Base-by-base conservation (phyloP, 106 monocot genomes). In the Chionographis japonica region DNA sequence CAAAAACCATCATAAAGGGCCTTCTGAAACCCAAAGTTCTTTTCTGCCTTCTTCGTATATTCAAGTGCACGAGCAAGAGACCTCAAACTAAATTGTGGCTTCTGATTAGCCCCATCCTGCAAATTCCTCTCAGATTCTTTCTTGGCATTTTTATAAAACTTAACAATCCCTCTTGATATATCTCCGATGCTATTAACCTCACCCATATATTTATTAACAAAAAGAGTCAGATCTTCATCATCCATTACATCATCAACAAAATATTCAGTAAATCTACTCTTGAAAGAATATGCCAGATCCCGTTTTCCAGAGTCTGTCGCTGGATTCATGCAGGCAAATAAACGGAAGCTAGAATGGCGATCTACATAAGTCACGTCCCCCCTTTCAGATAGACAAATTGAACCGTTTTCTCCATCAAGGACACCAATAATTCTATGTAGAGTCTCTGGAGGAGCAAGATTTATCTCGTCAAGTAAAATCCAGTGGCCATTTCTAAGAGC, bases 241-340 rank as follows among this genome's bases (percentile, higher is more conserved):
- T 92, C 89, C 67, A 92, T 68, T 16, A 97, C 71, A 83, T 97
- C 97, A 74, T 97, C 97, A 19, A 97, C 87, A 87, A 87, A 97
- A 78, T 80, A 87, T 57, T 97, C 97, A 54, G 85, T 92, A 71
- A 97, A 92, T 58, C 92, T 71, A 71, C 80, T 92, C 64, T 86
- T 75, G 41, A 97, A 85, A 35, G 80, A 75, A 68, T 70, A 79
- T 52, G 97, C 89, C 46, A 97, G 77, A 50, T 97, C 97, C n/a
- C 85, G 65, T 64, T 97, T 97, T 37, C 97, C 97, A 67, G 89
- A 84, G 79, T 97, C 97, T 39, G 89, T 92, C 60, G 92, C 97
- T 53, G 97, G 97, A 85, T 97, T 97, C 97, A 97, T 97, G 75
- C 97, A 97, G 16, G 87, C 86, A 83, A 97, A 97, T 19, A 97